A percentile compares a stretch with the other conserved stretches of the same genome.
phyloP scores from a whole-genome alignment of 768 basidiomycete genomes.

The Macrolepiota fuliginosa region DNA sequence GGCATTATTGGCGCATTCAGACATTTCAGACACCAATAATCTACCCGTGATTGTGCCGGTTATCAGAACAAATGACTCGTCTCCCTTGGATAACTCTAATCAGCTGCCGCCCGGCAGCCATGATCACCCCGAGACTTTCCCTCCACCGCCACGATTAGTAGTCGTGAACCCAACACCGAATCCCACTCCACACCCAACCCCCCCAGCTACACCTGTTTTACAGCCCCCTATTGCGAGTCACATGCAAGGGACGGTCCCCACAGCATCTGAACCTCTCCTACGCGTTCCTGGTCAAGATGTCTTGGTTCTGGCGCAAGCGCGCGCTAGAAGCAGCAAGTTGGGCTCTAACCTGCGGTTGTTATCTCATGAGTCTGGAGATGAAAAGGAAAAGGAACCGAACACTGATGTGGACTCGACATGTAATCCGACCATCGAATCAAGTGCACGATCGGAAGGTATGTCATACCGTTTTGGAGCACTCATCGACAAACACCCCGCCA shows the following conservation, averaged over 20 bases:
- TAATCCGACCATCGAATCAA: background rate
- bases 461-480: background rate
- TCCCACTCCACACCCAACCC: constrained; percentile 76
- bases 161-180: constrained; percentile 77
- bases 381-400: background rate
- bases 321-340: background rate
- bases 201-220: constrained; percentile 66
- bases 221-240: background rate
- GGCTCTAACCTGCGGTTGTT: background rate
- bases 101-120: background rate
- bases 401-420: background rate
- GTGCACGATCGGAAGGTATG: background rate
- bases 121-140: constrained; percentile 8
- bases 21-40: constrained; percentile 1
- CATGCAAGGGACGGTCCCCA: background rate
- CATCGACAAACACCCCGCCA: background rate
- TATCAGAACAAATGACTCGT: constrained; percentile 3
- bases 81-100: constrained; percentile 3
- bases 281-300: constrained; percentile 7
- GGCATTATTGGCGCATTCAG: background rate
- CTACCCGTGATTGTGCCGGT: background rate
- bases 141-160: constrained; percentile 52
- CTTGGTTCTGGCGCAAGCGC: background rate
- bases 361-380: background rate
- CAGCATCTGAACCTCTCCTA: background rate